Evolutionary conservation across 2,329 filamentous ascomycete species (phyloP).

Genomic region (Colletotrichum truncatum): DNA sequence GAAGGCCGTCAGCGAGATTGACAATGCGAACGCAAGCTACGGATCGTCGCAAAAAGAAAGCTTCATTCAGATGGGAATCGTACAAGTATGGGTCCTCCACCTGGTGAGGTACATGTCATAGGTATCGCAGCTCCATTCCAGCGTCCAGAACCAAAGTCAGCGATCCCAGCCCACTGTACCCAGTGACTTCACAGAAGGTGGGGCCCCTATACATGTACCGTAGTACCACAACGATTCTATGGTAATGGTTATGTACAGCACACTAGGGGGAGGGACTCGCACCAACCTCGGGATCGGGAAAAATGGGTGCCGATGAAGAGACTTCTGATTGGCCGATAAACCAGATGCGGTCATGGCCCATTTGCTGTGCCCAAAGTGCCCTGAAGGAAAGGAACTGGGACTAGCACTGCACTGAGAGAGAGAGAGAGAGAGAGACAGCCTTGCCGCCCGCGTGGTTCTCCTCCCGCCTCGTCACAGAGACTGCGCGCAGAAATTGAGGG

Average conservation of each 20-base stretch:
- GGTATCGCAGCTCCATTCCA: constrained; percentile 21
- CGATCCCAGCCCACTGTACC: constrained; percentile 16
- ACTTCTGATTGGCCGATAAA: constrained; percentile 18
- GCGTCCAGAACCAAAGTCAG: constrained; percentile 1
- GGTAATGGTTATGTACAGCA: too few species aligned
- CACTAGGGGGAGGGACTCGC: neutral
- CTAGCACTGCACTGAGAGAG: neutral
- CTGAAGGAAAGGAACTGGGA: constrained; percentile 3
- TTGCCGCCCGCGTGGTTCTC: constrained; percentile 30
- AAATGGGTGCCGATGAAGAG: neutral
- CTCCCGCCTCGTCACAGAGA: constrained; percentile 31
- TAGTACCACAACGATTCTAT: too few species aligned
- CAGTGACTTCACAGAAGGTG: constrained; percentile 18
- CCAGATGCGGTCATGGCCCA: constrained; percentile 14
- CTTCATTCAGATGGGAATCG: constrained; percentile 5
- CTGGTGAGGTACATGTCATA: constrained; percentile 3
- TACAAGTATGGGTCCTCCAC: constrained; percentile 2
- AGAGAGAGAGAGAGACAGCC: constrained; percentile 24
- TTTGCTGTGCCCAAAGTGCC: neutral
- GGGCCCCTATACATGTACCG: neutral
- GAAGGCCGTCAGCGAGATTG: neutral
- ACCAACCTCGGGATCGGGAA: constrained; percentile 13
- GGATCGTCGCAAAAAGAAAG: neutral
- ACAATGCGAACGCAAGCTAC: neutral
- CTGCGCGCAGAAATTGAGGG: constrained; percentile 32